A percentile compares a stretch with the other conserved stretches of the same genome.
These are phyloP conservation scores for Elaeis oleifera DNA, from an alignment of 202 grass and related monocot species.

Conservation along the genomic window DNA sequence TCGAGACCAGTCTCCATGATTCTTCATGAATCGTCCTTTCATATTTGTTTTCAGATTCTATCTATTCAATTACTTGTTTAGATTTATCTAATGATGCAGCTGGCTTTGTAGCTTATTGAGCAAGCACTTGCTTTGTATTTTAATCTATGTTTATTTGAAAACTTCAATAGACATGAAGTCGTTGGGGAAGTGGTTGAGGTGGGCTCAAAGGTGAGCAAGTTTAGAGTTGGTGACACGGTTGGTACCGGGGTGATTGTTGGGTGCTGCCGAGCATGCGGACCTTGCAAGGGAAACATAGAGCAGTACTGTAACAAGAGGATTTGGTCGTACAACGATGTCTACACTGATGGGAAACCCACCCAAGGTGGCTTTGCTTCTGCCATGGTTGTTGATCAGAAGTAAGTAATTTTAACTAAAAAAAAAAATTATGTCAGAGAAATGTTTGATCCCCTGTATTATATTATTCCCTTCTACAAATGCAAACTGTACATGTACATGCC, in stretches of 20 bases:
- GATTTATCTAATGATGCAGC: too few relatives aligned
- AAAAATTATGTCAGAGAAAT: too few relatives aligned
- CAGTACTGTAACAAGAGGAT: conserved; percentile 94
- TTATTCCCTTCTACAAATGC: too few relatives aligned
- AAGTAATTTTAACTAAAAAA: conserved; percentile 19
- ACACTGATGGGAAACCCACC: conserved; percentile 72
- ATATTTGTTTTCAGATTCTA: too few relatives aligned
- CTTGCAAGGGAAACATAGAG: conserved; percentile 74
- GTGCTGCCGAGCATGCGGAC: conserved; percentile 61
- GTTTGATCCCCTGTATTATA: too few relatives aligned
- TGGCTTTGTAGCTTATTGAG: too few relatives aligned
- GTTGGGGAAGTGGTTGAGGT: conserved; percentile 87
- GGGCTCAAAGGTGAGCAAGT: conserved; percentile 52
- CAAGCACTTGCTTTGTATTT: too few relatives aligned
- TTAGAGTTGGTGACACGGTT: conserved; percentile 41
- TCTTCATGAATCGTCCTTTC: too few relatives aligned
- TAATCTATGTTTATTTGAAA: too few relatives aligned
- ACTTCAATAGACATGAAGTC: conserved; percentile 56
- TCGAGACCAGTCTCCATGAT: too few relatives aligned
- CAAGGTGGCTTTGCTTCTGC: conserved; percentile 80
- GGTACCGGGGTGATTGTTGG: conserved; percentile 65
- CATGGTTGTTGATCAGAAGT: conserved; percentile 94
- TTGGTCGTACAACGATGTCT: conserved; percentile 95
- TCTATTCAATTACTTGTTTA: too few relatives aligned
- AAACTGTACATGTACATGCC: too few relatives aligned